Conservation (phyloP, 2,329 filamentous ascomycete species). For the Hypoxylon sp. region DNA sequence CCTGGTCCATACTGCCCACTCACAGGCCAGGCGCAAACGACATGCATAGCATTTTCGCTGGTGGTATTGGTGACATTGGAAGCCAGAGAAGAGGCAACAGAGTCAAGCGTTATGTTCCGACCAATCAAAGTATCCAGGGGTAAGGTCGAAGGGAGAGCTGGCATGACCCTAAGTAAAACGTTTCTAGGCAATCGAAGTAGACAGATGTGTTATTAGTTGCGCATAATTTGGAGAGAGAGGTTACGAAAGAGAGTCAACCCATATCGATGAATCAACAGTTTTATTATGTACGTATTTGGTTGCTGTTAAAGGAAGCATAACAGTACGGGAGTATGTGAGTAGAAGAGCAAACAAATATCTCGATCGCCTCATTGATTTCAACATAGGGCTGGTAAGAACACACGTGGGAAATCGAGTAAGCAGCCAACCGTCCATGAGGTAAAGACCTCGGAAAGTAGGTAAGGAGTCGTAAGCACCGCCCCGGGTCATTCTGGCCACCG, state of each 20-base stretch:
- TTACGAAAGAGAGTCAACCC: constrained; percentile 21
- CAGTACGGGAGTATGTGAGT: neutral
- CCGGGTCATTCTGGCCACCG: constrained; percentile 25
- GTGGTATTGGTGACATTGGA: constrained; percentile 46
- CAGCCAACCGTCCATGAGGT: constrained; percentile 6
- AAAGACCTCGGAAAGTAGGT: constrained; percentile 1
- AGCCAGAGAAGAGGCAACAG: constrained; percentile 15
- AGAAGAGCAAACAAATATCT: constrained; percentile 20
- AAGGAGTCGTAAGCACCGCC: constrained; percentile 32
- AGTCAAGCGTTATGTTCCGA: constrained; percentile 38
- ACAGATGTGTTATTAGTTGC: constrained; percentile 20
- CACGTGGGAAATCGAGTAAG: constrained; percentile 11
- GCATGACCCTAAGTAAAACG: constrained; percentile 51
- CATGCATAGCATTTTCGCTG: constrained; percentile 47
- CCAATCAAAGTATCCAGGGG: constrained; percentile 49
- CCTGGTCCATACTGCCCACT: constrained; percentile 60
- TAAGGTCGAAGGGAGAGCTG: constrained; percentile 54
- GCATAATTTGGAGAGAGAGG: constrained; percentile 8
- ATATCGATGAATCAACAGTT: constrained; percentile 30
- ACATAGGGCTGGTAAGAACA: constrained; percentile 29
- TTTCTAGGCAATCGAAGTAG: constrained; percentile 12
- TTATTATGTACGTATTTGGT: constrained; percentile 19
- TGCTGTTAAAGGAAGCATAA: neutral
- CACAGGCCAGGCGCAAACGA: constrained; percentile 61
- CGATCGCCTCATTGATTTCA: constrained; percentile 24